These are phyloP conservation scores for Salmacisia buchloeana DNA, from an alignment of 1,284 basidiomycete species.

Conservation along the genomic window DNA sequence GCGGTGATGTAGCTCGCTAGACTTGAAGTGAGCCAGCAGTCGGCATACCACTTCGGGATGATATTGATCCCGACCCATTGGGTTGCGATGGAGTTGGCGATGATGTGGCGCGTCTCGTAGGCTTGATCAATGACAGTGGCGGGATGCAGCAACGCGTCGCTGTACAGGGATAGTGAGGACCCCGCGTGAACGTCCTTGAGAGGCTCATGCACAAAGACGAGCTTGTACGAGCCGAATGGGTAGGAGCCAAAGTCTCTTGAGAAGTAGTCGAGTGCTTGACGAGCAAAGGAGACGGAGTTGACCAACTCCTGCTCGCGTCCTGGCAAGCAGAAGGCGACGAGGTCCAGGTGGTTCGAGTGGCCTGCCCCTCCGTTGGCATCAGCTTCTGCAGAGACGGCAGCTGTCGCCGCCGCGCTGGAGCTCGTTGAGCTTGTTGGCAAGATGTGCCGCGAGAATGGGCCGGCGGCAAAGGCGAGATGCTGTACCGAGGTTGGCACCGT, in stretches of 20 bases:
- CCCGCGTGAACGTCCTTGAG: conserved; percentile 64
- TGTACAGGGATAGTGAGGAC: conserved; percentile 74
- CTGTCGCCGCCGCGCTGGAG: conserved; percentile 50
- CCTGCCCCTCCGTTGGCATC: neutral
- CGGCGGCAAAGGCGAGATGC: conserved; percentile 90
- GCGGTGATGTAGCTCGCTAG: conserved; percentile 84
- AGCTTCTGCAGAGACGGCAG: neutral
- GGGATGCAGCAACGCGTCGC: conserved; percentile 78
- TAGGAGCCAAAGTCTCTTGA: conserved; percentile 90
- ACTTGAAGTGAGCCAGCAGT: conserved; percentile 92
- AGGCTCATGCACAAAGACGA: conserved; percentile 90
- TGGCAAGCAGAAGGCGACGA: conserved; percentile 88
- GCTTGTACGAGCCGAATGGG: conserved; percentile 84
- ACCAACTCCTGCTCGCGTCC: conserved; percentile 68
- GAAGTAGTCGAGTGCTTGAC: conserved; percentile 86
- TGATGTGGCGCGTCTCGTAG: conserved; percentile 77
- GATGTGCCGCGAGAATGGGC: conserved; percentile 63
- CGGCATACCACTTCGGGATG: conserved; percentile 86
- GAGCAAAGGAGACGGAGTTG: conserved; percentile 68
- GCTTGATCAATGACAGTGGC: conserved; percentile 89
- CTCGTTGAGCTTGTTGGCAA: conserved; percentile 8
- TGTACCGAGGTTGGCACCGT: conserved; percentile 83
- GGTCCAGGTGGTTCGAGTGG: conserved; percentile 53
- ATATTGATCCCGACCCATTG: conserved; percentile 99
- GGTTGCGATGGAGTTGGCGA: conserved; percentile 75